Evolutionary conservation across 1,284 basidiomycete species (phyloP).

Genomic region (Phellinidium pouzarii): DNA sequence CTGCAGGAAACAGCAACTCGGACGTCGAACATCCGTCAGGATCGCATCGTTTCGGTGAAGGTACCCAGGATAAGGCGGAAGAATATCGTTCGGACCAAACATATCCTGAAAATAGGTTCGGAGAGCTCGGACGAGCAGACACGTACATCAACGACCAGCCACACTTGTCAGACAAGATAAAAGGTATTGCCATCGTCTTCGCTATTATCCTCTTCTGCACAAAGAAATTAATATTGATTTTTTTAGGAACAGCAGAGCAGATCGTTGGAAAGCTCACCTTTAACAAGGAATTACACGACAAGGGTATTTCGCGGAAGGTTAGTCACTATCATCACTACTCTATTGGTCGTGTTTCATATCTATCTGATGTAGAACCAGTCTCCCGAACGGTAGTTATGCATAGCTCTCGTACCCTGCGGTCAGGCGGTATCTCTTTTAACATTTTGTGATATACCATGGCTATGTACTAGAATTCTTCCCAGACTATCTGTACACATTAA

Average conservation of each 20-base stretch:
- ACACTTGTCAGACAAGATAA: slow-evolving; percentile 7
- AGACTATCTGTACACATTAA: slow-evolving; percentile 1
- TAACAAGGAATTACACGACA: slow-evolving; percentile 13
- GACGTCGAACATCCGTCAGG: neutral
- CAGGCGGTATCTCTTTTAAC: neutral
- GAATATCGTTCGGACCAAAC: slow-evolving; percentile 3
- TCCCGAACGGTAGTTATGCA: neutral
- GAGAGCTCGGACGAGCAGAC: slow-evolving; percentile 18
- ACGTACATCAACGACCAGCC: neutral
- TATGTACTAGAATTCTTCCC: neutral
- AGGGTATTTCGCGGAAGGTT: slow-evolving; percentile 10
- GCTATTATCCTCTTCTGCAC: neutral
- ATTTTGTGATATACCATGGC: neutral
- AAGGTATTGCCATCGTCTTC: slow-evolving; percentile 3
- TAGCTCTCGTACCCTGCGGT: neutral
- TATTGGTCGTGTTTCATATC: neutral
- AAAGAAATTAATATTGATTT: neutral
- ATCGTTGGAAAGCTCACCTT: slow-evolving; percentile 14
- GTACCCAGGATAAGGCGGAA: neutral
- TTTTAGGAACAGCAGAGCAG: slow-evolving; percentile 10
- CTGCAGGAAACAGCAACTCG: neutral
- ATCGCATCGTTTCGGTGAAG: neutral
- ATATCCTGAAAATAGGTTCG: slow-evolving; percentile 18
- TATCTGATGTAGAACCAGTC: neutral
- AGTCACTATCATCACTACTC: neutral